Evolutionary conservation across 768 basidiomycete species (phyloP).

Genomic region (Lactarius indigo): DNA sequence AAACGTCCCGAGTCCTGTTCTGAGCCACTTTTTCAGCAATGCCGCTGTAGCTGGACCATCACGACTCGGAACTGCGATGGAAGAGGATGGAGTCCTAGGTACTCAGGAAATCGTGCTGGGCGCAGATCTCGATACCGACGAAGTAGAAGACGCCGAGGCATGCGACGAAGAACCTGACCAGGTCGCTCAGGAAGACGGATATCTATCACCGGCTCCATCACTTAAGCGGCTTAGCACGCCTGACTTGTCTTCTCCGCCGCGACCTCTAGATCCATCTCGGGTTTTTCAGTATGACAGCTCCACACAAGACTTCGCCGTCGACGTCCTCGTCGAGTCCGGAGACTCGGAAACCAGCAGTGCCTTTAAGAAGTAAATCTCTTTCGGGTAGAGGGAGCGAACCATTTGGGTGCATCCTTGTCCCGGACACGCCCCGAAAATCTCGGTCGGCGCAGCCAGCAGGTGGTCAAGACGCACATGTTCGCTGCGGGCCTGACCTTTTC

Average conservation of each 20-base stretch:
- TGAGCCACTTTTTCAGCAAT: slow-evolving; percentile 26
- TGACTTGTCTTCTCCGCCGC: slow-evolving; percentile 63
- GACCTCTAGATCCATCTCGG: slow-evolving; percentile 29
- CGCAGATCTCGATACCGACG: slow-evolving; percentile 36
- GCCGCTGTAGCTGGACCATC: slow-evolving; percentile 12
- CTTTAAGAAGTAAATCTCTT: slow-evolving; percentile 17
- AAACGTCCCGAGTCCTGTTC: slow-evolving; percentile 35
- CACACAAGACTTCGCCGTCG: slow-evolving; percentile 46
- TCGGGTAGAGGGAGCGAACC: slow-evolving; percentile 2
- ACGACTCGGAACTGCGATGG: neutral
- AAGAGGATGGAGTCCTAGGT: slow-evolving; percentile 31
- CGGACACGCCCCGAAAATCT: slow-evolving; percentile 20
- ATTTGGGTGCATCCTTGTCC: slow-evolving; percentile 5
- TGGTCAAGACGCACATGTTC: neutral
- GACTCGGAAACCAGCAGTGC: slow-evolving; percentile 14
- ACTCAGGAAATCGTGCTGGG: slow-evolving; percentile 35
- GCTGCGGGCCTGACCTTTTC: slow-evolving; percentile 12
- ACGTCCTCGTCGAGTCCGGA: slow-evolving; percentile 50
- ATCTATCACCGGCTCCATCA: slow-evolving; percentile 67
- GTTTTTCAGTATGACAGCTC: slow-evolving; percentile 21
- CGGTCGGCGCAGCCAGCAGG: neutral
- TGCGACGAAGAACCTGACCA: slow-evolving; percentile 34
- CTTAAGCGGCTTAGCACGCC: slow-evolving; percentile 47
- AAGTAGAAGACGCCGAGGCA: slow-evolving; percentile 41
- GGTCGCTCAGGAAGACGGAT: slow-evolving; percentile 77